Base-by-base conservation (phyloP, 2,329 filamentous ascomycete species). In the Cytospora schulzeri region DNA sequence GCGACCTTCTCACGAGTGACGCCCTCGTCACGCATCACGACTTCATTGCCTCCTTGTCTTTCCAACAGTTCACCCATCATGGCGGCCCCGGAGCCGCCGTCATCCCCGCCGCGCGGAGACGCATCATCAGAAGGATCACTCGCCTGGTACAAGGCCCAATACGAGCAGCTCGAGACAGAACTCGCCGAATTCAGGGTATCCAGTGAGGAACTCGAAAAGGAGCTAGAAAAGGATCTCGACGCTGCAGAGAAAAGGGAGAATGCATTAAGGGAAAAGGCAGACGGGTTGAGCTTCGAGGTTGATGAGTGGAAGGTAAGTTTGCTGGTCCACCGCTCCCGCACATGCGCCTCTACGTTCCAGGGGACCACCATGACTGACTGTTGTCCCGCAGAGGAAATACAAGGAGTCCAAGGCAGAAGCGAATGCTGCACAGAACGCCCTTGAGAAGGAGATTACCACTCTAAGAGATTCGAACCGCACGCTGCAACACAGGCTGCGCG, bases 361-460 rank as follows among this genome's bases (percentile, higher is more conserved):
- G 55, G 14, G 14, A 24, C 19, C n/a, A 35, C 19, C 26, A 68
- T 65, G 59, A 60, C 69, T 73, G 60, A 74, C 69, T 53, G 56
- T 58, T 52, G 60, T 66, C 29, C 24, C 54, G 60, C 73, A 97
- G 93, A 88, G 91, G 70, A 99, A 98, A 83, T 96, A 96, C 83
- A 97, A 93, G 76, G 93, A 98, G 76, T 91, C 93, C 68, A 98
- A 98, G 76, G 80, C 86, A 51, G 95, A 99, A 78, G 90, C 92
- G 51, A 94, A 90, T 75, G 80, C 87, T 59, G 93, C 91, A 62
- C 95, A 98, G 74, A 93, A 90, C 73, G 82, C 83, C 4, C 84
- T 99, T 60, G 93, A 99, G 78, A 98, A 97, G 78, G 95, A 99
- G 77, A 93, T 99, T 72, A 99, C 95, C 8, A 90, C 86, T 11